Evolutionary conservation across 2,329 filamentous ascomycete genomes (phyloP).

Genomic region (Colletotrichum zoysiae): DNA sequence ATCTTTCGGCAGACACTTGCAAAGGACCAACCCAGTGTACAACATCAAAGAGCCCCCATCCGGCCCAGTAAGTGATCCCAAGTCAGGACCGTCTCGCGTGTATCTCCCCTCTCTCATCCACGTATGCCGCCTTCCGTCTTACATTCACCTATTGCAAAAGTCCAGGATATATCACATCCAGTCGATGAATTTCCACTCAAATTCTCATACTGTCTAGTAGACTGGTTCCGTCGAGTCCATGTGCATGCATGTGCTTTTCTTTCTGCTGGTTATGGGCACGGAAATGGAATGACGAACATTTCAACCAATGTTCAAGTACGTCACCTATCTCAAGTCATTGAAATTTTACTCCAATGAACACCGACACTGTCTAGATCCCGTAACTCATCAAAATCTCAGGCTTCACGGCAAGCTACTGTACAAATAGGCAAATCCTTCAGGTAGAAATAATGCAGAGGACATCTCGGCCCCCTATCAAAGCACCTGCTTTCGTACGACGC

Average conservation of each 20-base stretch:
- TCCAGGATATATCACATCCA: not conserved
- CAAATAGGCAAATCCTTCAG: not conserved
- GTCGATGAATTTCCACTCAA: not conserved
- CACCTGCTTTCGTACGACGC: not conserved
- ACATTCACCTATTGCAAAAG: not conserved
- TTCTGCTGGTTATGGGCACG: not conserved
- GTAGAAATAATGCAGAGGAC: constrained; percentile 4
- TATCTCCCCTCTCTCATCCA: not conserved
- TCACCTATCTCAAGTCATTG: not conserved
- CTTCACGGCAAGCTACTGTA: not conserved
- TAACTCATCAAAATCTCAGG: not conserved
- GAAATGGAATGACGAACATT: not conserved
- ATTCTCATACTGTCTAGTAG: not conserved
- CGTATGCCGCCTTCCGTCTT: constrained; percentile 12
- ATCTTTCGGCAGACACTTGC: not conserved
- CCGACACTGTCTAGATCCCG: not conserved
- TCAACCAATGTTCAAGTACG: not conserved
- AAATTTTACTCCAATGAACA: not conserved
- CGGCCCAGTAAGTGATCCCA: not conserved
- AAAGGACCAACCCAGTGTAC: not conserved
- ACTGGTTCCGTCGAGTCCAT: too few species aligned
- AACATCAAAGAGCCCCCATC: not conserved
- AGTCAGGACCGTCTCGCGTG: constrained; percentile 8
- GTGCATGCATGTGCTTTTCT: not conserved
- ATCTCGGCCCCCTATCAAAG: not conserved